Conservation (phyloP, 2,329 filamentous ascomycete species). For the Aspergillus quadricinctus region DNA sequence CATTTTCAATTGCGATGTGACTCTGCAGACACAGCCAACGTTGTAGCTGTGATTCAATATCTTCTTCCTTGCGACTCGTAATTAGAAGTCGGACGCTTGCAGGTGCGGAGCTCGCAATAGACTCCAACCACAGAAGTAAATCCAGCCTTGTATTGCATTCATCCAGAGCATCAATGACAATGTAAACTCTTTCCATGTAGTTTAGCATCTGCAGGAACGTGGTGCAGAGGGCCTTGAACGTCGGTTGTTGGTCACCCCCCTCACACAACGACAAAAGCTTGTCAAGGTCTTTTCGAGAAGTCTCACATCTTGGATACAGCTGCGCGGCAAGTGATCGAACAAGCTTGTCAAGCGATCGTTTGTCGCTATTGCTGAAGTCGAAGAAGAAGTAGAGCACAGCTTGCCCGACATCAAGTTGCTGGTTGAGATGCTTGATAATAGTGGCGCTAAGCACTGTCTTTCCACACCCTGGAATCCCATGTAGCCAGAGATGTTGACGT, state of each 20-base stretch:
- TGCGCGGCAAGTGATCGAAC: conserved; percentile 4
- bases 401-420: background rate
- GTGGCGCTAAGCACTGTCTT: conserved; percentile 4
- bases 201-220: conserved; percentile 1
- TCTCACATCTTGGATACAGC: background rate
- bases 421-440: conserved; percentile 2
- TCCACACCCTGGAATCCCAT: conserved; percentile 4
- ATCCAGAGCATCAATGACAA: conserved; percentile 6
- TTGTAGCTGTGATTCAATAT: conserved; percentile 8
- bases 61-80: conserved; percentile 11
- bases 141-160: conserved; percentile 2
- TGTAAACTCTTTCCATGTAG: background rate
- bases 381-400: conserved; percentile 4
- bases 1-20: background rate
- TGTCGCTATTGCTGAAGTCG: conserved; percentile 3
- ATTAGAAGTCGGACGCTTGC: background rate
- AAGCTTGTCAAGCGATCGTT: conserved; percentile 1
- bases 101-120: background rate
- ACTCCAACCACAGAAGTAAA: background rate
- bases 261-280: conserved; percentile 1
- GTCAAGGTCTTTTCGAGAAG: background rate
- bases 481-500: conserved; percentile 1
- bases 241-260: background rate
- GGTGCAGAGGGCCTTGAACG: background rate
- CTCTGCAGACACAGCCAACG: background rate